Conservation (phyloP, 495 filamentous ascomycete genomes). For the Aspergillus conjunctus region DNA sequence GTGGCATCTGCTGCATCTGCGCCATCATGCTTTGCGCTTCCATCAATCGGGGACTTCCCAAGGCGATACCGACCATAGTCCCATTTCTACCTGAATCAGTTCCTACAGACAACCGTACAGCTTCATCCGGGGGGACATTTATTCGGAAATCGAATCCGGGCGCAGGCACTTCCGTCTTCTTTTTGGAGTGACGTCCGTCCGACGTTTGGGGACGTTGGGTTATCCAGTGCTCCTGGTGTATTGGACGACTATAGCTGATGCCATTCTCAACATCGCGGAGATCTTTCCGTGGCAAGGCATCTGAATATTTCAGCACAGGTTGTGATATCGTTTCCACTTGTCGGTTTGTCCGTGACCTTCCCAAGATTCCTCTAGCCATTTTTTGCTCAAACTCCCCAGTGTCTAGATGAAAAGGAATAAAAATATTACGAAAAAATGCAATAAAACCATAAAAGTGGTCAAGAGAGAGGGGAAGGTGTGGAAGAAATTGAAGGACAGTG, state of each 20-base stretch:
- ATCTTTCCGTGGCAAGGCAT: slow-evolving; percentile 40
- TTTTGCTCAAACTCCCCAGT: neutral
- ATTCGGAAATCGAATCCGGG: slow-evolving; percentile 44
- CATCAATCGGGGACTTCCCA: slow-evolving; percentile 55
- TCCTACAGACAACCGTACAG: slow-evolving; percentile 18
- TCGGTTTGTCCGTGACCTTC: slow-evolving; percentile 33
- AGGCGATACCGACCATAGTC: slow-evolving; percentile 53
- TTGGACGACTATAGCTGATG: slow-evolving; percentile 12
- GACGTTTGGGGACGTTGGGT: slow-evolving; percentile 30
- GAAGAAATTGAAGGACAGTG: slow-evolving; percentile 4
- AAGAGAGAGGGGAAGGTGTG: neutral
- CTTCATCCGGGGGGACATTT: slow-evolving; percentile 35
- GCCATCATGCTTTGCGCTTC: slow-evolving; percentile 24
- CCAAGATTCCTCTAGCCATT: slow-evolving; percentile 37
- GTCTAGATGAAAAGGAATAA: neutral
- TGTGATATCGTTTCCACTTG: slow-evolving; percentile 35
- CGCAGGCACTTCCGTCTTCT: slow-evolving; percentile 19
- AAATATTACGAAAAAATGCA: slow-evolving; percentile 16
- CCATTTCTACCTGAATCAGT: slow-evolving; percentile 27
- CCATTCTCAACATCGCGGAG: slow-evolving; percentile 24
- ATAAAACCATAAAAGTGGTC: slow-evolving; percentile 18
- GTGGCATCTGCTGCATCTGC: slow-evolving; percentile 29
- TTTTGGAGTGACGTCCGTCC: slow-evolving; percentile 25
- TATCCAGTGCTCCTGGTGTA: slow-evolving; percentile 21
- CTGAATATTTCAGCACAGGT: slow-evolving; percentile 39